phyloP scores from a whole-genome alignment of 2,329 filamentous ascomycete genomes.

The Ophiosphaerella narmari region DNA sequence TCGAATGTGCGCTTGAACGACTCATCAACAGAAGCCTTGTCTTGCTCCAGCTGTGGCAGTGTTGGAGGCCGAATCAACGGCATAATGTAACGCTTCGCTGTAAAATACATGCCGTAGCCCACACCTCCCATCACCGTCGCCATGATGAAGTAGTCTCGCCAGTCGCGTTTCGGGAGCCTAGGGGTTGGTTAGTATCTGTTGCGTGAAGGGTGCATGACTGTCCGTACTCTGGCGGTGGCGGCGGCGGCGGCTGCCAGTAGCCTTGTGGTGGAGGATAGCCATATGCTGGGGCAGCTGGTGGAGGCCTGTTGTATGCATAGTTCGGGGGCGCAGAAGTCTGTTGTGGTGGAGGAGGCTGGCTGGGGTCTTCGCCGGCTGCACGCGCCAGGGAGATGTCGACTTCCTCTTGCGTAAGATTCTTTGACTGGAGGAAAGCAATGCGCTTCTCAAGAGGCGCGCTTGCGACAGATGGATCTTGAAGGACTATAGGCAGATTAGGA shows the following conservation, averaged over 20 bases:
- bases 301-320: constrained; percentile 52
- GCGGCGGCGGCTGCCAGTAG: constrained; percentile 60
- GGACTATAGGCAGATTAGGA: constrained; percentile 62
- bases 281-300: constrained; percentile 54
- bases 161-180: constrained; percentile 76
- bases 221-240: constrained; percentile 60
- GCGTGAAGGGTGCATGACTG: no score
- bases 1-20: constrained; percentile 91
- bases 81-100: constrained; percentile 87
- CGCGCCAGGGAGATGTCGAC: constrained; percentile 83
- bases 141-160: constrained; percentile 99
- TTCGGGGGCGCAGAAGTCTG: constrained; percentile 48
- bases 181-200: constrained; percentile 16
- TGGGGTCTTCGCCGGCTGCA: constrained; percentile 64
- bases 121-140: constrained; percentile 91
- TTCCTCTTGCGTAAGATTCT: constrained; percentile 96
- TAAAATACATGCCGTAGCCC: constrained; percentile 83
- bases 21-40: constrained; percentile 90
- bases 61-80: constrained; percentile 93
- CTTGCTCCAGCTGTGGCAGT: constrained; percentile 88
- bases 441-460: constrained; percentile 90
- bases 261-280: constrained; percentile 58
- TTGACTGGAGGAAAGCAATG: constrained; percentile 90
- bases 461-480: constrained; percentile 91
- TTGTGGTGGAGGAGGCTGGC: constrained; percentile 54